phyloP scores from a whole-genome alignment of 441 rosid genomes.

The Metrosideros polymorpha region DNA sequence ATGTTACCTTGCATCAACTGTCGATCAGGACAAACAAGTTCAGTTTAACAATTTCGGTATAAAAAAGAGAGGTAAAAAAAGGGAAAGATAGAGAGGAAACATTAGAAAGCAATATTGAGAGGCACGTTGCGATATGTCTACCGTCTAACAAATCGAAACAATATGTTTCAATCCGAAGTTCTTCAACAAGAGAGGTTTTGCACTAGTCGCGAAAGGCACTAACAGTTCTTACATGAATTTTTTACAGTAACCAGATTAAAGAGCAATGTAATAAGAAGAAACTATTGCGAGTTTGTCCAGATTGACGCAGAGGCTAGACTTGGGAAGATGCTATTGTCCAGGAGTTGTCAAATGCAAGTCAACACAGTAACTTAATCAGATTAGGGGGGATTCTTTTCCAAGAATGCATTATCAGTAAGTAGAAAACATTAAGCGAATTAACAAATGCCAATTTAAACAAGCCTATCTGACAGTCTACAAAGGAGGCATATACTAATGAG shows the following conservation, averaged over 20 bases:
- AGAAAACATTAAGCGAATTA: background rate
- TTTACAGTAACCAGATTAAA: background rate
- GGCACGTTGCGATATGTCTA: background rate
- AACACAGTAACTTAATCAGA: background rate
- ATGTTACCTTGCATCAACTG: conserved; percentile 80
- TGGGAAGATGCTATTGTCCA: background rate
- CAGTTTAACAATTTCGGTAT: background rate
- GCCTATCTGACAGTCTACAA: background rate
- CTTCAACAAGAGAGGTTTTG: background rate
- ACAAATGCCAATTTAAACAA: background rate
- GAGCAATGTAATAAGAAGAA: background rate
- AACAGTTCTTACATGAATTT: background rate
- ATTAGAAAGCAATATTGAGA: background rate
- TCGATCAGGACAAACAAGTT: conserved; percentile 1
- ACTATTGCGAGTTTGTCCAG: background rate
- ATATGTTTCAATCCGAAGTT: background rate
- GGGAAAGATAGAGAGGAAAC: background rate
- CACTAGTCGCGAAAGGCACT: background rate
- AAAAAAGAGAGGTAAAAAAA: background rate
- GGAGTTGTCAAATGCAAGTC: background rate
- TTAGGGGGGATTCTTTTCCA: background rate
- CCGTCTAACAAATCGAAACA: background rate
- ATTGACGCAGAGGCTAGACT: background rate
- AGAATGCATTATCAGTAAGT: background rate
- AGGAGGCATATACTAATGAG: background rate